Evolutionary conservation across 352 stramenopile genomes (phyloP).

Genomic region (Pythium phragmiticola): DNA sequence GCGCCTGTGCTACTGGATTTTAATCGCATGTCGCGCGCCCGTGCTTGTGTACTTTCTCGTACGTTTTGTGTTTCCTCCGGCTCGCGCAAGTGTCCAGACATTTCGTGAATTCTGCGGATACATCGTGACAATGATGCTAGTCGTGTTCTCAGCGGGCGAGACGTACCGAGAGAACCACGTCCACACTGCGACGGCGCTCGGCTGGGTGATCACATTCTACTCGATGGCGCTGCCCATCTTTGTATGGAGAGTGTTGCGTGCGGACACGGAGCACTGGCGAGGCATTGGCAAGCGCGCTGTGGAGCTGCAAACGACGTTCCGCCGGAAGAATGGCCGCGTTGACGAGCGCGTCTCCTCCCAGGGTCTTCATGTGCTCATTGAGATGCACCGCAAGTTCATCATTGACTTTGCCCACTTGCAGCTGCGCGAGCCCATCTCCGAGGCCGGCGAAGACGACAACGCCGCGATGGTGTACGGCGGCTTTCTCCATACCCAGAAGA

Average conservation of each 20-base stretch:
- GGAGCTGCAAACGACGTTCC: conserved; percentile 30
- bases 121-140: conserved; percentile 10
- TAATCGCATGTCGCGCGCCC: neutral
- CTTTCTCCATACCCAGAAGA: conserved; percentile 30
- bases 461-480: conserved; percentile 39
- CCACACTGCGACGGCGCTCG: conserved; percentile 12
- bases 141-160: conserved; percentile 11
- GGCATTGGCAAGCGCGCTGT: conserved; percentile 27
- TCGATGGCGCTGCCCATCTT: conserved; percentile 23
- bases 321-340: conserved; percentile 27
- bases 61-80: conserved; percentile 8
- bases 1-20: conserved; percentile 10
- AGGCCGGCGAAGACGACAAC: conserved; percentile 25
- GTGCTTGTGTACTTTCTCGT: conserved; percentile 10
- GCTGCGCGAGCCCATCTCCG: conserved; percentile 36
- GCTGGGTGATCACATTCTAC: conserved; percentile 26
- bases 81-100: conserved; percentile 1
- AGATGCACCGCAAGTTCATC: conserved; percentile 44
- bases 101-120: conserved; percentile 15
- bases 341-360: conserved; percentile 39
- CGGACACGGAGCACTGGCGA: conserved; percentile 35
- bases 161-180: conserved; percentile 16
- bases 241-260: conserved; percentile 31
- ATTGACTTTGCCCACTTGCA: conserved; percentile 72
- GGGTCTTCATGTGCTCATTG: conserved; percentile 41